Evolutionary conservation across 2,329 filamentous ascomycete species (phyloP).

Genomic region (Trichoderma cornu-damae): DNA sequence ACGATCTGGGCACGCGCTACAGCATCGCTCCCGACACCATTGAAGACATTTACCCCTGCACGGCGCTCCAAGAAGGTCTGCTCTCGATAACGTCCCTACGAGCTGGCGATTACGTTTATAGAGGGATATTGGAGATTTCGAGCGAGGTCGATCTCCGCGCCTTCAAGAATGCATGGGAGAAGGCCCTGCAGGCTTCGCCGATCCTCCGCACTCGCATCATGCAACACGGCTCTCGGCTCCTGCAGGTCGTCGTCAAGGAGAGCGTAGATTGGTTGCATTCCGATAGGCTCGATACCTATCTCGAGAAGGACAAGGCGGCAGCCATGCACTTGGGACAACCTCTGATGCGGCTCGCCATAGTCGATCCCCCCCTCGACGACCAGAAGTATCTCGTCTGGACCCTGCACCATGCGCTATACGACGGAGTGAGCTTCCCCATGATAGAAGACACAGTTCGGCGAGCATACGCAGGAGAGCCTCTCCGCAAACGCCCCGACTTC

Average conservation of each 20-base stretch:
- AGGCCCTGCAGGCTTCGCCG: background rate
- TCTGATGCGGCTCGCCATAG: background rate
- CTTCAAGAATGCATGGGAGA: conserved; percentile 21
- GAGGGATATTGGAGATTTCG: conserved; percentile 19
- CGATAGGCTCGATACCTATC: conserved; percentile 10
- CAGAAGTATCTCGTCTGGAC: conserved; percentile 23
- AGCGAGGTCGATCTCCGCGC: background rate
- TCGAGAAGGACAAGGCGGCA: background rate
- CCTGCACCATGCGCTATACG: conserved; percentile 22
- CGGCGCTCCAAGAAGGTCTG: conserved; percentile 35
- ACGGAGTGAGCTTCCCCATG: conserved; percentile 18
- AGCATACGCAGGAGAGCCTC: no score
- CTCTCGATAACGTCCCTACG: conserved; percentile 28
- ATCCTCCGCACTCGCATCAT: conserved; percentile 45
- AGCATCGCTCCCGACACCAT: conserved; percentile 18
- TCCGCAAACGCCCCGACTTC: no score
- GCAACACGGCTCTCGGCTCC: conserved; percentile 37
- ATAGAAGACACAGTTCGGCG: no score
- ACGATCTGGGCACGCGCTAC: no score
- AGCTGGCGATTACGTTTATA: conserved; percentile 23
- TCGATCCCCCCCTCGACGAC: background rate
- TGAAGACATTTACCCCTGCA: conserved; percentile 36
- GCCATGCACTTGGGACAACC: background rate
- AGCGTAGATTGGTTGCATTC: conserved; percentile 24
- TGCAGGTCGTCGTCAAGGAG: conserved; percentile 41